A percentile compares a stretch with the other conserved stretches of the same genome.
Evolutionary conservation across 2,329 filamentous ascomycete genomes (phyloP).

Genomic region (Pseudogymnoascus pannorum): DNA sequence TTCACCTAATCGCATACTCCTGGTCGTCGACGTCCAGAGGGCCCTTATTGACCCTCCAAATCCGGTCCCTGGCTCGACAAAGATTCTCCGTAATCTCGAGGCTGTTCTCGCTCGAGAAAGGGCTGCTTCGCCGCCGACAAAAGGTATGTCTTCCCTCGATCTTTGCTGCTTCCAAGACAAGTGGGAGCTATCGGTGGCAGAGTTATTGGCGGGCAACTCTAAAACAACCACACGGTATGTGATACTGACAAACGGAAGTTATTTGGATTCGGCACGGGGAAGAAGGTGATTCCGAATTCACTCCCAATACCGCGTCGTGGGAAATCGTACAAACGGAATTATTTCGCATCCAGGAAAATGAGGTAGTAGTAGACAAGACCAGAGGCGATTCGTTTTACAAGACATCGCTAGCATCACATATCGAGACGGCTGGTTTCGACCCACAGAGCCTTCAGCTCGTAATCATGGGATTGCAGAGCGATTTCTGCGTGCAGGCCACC

Average conservation of each 20-base stretch:
- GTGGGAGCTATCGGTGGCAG: background rate
- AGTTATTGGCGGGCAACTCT: background rate
- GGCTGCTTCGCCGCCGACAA: background rate
- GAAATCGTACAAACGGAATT: background rate
- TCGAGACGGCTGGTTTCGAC: background rate
- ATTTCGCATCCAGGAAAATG: background rate
- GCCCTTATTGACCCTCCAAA: background rate
- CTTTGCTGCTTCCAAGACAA: background rate
- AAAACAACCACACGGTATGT: background rate
- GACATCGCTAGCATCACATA: background rate
- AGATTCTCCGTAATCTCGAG: background rate
- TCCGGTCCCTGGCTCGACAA: background rate
- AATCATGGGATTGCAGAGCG: background rate
- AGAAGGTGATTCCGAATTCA: background rate
- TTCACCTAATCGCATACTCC: conserved; percentile 1
- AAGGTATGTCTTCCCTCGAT: background rate
- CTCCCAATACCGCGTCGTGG: background rate
- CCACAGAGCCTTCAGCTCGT: background rate
- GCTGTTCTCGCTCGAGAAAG: background rate
- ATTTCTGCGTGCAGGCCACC: background rate
- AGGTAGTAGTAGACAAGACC: background rate
- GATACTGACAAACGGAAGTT: conserved; percentile 4
- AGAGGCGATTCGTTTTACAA: background rate
- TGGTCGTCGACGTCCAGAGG: background rate
- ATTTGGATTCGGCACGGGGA: conserved; percentile 4